A percentile compares a stretch with the other conserved stretches of the same genome.
Conservation (phyloP, 2,329 filamentous ascomycete species). For the Talaromyces sp. region DNA sequence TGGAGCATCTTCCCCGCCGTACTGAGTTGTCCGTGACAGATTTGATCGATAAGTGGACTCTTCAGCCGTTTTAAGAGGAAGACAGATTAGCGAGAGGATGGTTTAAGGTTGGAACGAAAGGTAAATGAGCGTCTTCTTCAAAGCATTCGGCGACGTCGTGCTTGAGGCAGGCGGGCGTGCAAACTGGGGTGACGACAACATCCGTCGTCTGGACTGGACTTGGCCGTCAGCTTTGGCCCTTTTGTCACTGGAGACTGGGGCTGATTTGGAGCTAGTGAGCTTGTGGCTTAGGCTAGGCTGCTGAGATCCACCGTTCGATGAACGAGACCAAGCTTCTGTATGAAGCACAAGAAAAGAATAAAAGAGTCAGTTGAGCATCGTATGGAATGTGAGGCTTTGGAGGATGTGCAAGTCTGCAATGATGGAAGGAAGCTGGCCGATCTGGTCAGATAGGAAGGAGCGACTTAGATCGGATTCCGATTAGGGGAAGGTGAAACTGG, state of each 20-base stretch:
- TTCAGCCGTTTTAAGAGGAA: neutral
- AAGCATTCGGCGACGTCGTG: neutral
- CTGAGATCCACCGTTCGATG: neutral
- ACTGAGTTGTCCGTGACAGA: neutral
- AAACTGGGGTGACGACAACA: constrained; percentile 2
- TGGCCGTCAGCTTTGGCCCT: neutral
- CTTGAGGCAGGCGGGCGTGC: neutral
- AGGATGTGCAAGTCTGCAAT: neutral
- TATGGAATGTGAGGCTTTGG: neutral
- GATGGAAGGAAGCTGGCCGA: neutral
- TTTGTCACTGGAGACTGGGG: neutral
- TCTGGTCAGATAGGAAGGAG: neutral
- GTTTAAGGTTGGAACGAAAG: neutral
- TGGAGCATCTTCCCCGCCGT: constrained; percentile 10
- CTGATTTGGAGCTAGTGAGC: neutral
- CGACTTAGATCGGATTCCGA: neutral
- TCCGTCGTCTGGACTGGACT: neutral
- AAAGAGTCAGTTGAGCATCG: neutral
- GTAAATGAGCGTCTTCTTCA: neutral
- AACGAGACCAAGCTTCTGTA: neutral
- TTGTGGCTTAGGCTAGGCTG: constrained; percentile 7
- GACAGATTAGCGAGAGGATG: neutral
- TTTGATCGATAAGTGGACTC: neutral
- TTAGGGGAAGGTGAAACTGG: constrained; percentile 2
- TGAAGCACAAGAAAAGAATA: neutral